phyloP scores from a whole-genome alignment of 441 rosid genomes.

The Dalechampia spathulata region DNA sequence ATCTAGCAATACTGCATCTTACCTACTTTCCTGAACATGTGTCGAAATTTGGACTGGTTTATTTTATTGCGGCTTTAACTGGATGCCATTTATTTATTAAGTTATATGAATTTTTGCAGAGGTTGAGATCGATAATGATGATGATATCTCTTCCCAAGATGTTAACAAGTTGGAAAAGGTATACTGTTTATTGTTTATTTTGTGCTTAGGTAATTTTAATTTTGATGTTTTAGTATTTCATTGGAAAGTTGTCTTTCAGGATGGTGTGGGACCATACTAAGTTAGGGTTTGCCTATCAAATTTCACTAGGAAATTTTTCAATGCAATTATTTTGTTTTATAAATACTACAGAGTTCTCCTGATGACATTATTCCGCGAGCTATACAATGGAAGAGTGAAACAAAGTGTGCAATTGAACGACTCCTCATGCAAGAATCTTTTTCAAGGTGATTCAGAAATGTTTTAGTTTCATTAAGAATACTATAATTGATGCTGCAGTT shows the following conservation, averaged over 20 bases:
- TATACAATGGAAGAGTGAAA: slow-evolving; percentile 31
- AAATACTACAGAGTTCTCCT: neutral
- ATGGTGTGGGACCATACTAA: no score
- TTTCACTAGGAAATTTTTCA: no score
- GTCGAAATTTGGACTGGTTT: no score
- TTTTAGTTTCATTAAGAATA: no score
- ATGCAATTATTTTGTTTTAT: no score
- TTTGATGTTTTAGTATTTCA: neutral
- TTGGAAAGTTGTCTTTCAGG: no score
- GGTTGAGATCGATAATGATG: slow-evolving; percentile 37
- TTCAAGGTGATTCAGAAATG: slow-evolving; percentile 50
- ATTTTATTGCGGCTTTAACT: no score
- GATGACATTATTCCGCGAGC: slow-evolving; percentile 12
- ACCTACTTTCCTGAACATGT: no score
- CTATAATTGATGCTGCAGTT: no score
- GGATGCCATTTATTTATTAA: slow-evolving; percentile 1
- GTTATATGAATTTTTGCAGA: slow-evolving; percentile 28
- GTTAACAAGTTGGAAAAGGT: slow-evolving; percentile 34
- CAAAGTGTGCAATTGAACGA: slow-evolving; percentile 66
- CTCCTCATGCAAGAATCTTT: slow-evolving; percentile 71
- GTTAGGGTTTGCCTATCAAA: no score
- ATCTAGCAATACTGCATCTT: no score
- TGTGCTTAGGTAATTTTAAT: neutral
- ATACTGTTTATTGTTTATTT: neutral
- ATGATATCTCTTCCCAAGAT: slow-evolving; percentile 25